Evolutionary conservation across 345 rosid species (phyloP).

Genomic region (Lagerstroemia speciosa): DNA sequence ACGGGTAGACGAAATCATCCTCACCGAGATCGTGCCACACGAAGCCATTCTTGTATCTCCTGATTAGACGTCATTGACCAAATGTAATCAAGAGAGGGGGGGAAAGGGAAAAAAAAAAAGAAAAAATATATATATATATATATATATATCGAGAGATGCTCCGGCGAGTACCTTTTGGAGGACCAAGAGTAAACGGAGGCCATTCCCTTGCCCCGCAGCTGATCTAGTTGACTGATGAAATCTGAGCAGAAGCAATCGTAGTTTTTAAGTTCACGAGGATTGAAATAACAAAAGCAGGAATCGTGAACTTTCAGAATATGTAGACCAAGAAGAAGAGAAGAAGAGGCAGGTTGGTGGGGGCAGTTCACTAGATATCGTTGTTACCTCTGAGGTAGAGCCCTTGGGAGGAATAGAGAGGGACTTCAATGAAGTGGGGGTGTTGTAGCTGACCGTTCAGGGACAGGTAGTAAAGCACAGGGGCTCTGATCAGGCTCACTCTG

Average conservation of each 20-base stretch:
- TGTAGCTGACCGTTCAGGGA: conserved; percentile 33
- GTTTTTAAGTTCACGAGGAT: too few species aligned
- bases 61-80: not conserved
- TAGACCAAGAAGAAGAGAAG: too few species aligned
- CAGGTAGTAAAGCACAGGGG: conserved; percentile 33
- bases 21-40: conserved; percentile 38
- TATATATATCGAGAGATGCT: not conserved
- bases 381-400: conserved; percentile 13
- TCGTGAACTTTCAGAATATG: not conserved
- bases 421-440: conserved; percentile 42
- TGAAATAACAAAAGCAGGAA: too few species aligned
- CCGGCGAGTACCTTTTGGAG: conserved; percentile 22
- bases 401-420: conserved; percentile 22
- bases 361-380: too few species aligned
- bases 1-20: conserved; percentile 26
- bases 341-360: too few species aligned
- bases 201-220: conserved; percentile 38
- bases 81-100: not conserved
- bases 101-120: not conserved
- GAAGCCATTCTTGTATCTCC: conserved; percentile 38
- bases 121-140: not conserved
- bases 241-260: conserved; percentile 10
- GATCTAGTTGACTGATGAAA: conserved; percentile 26
- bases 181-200: conserved; percentile 37
- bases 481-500: conserved; percentile 1